Conservation (phyloP, 768 basidiomycete species). For the Suillus ampliporus region DNA sequence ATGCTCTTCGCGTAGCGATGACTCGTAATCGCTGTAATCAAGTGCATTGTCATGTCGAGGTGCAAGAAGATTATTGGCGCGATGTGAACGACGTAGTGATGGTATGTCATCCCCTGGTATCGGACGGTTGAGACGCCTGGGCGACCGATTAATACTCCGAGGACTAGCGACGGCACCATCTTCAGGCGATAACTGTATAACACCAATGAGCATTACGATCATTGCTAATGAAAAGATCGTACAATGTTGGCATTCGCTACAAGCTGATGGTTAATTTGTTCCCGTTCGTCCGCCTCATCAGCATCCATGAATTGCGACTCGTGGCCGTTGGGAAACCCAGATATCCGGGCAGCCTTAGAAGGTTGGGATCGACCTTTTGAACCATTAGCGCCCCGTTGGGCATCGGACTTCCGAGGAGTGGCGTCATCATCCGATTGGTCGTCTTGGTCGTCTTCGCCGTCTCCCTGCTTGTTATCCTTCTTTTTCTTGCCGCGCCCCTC, state of each 20-base stretch:
- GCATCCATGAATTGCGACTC: conserved; percentile 91
- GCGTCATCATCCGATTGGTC: conserved; percentile 48
- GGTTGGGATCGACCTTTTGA: conserved; percentile 37
- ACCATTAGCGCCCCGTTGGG: conserved; percentile 43
- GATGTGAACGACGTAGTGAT: conserved; percentile 44
- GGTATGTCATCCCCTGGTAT: conserved; percentile 45
- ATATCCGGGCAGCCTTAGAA: conserved; percentile 42
- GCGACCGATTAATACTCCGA: conserved; percentile 72
- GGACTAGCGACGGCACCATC: conserved; percentile 65
- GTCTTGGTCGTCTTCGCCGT: conserved; percentile 37
- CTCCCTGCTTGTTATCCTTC: conserved; percentile 29
- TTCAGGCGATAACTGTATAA: conserved; percentile 63
- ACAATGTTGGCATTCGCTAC: conserved; percentile 77
- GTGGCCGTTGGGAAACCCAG: conserved; percentile 54
- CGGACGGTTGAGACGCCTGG: conserved; percentile 55
- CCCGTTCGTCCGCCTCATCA: conserved; percentile 80
- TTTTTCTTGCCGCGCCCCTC: conserved; percentile 65
- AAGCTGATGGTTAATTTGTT: conserved; percentile 87
- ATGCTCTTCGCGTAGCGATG: conserved; percentile 49
- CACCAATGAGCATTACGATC: conserved; percentile 19
- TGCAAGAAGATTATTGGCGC: conserved; percentile 47
- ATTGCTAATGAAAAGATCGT: conserved; percentile 28
- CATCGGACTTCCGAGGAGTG: conserved; percentile 61
- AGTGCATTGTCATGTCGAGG: conserved; percentile 49
- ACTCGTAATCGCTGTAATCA: conserved; percentile 50